Conservation (phyloP, 768 basidiomycete genomes). For the Leccinum variicolor region DNA sequence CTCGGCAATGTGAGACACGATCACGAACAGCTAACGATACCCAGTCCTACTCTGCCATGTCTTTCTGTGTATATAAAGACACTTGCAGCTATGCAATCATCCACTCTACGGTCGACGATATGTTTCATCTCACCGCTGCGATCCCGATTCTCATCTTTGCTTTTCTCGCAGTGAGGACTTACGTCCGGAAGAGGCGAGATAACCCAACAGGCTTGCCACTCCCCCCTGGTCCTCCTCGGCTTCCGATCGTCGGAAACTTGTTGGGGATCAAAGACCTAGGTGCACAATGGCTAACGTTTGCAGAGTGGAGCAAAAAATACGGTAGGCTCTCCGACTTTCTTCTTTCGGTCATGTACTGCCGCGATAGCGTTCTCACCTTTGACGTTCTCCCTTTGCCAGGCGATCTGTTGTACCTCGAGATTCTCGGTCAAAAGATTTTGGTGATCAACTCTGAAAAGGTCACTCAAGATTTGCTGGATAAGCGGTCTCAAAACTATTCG, state of each 20-base stretch:
- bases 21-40: background rate
- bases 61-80: slow-evolving; percentile 1
- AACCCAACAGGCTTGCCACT: slow-evolving; percentile 24
- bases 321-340: slow-evolving; percentile 23
- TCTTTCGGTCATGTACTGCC: too few relatives aligned
- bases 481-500: slow-evolving; percentile 27
- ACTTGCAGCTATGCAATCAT: background rate
- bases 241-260: slow-evolving; percentile 45
- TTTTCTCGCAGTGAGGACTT: background rate
- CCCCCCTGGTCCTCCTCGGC: slow-evolving; percentile 41
- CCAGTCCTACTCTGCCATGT: background rate
- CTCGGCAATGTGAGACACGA: slow-evolving; percentile 12
- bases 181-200: slow-evolving; percentile 3
- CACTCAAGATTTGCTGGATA: slow-evolving; percentile 27
- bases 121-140: slow-evolving; percentile 3
- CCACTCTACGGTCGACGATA: background rate
- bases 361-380: background rate
- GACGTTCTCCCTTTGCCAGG: slow-evolving; percentile 7
- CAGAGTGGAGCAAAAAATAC: slow-evolving; percentile 41
- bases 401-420: slow-evolving; percentile 26
- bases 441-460: slow-evolving; percentile 24
- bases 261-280: slow-evolving; percentile 40
- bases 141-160: slow-evolving; percentile 1
- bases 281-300: slow-evolving; percentile 36
- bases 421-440: slow-evolving; percentile 21